A percentile compares a stretch with the other conserved stretches of the same genome.
Conservation (phyloP, 2,329 filamentous ascomycete species). For the Endoconidiophora laricicola region DNA sequence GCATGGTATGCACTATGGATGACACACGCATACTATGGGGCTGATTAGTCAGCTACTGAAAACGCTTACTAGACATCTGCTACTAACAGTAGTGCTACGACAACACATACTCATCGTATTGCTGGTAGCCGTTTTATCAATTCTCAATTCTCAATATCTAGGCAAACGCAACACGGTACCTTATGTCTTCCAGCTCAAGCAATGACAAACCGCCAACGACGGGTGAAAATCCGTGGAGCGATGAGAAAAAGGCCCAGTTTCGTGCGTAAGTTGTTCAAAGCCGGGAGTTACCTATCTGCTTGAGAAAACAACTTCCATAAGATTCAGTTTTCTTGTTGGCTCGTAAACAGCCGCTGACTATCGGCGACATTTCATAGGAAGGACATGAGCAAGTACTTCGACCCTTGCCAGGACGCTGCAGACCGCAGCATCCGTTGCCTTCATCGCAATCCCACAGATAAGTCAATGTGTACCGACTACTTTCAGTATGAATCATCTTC, state of each 20-base stretch:
- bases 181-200: constrained; percentile 7
- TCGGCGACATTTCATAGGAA: constrained; percentile 42
- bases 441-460: constrained; percentile 73
- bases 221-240: background rate
- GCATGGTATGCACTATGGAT: too few species aligned
- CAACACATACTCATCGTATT: too few species aligned
- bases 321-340: background rate
- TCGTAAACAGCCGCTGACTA: background rate
- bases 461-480: constrained; percentile 82
- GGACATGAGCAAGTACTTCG: constrained; percentile 73
- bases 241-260: constrained; percentile 11
- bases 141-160: too few species aligned
- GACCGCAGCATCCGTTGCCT: constrained; percentile 72
- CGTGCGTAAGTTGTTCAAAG: constrained; percentile 9
- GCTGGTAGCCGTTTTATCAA: too few species aligned
- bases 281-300: background rate
- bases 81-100: too few species aligned
- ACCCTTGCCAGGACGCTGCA: constrained; percentile 90
- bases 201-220: constrained; percentile 3
- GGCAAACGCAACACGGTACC: background rate
- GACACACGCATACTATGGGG: too few species aligned
- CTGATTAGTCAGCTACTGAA: too few species aligned
- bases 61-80: too few species aligned
- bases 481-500: constrained; percentile 55
- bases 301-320: background rate